Evolutionary conservation across 2,329 filamentous ascomycete genomes (phyloP), one percentile per base, ranked within the genome.

Genomic region (Septoria linicola): DNA sequence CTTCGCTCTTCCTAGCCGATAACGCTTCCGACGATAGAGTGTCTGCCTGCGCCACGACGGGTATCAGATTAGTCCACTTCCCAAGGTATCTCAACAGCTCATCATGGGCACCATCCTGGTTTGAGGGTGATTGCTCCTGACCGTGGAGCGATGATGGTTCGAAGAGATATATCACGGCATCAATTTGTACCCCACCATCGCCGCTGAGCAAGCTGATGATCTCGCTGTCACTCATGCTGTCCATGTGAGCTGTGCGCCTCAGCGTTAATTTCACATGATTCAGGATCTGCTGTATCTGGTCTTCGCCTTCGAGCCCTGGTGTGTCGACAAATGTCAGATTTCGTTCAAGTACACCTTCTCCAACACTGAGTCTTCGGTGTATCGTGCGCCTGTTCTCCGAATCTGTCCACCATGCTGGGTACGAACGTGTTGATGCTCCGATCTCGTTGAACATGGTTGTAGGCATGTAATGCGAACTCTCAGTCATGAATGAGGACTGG

Each of bases 301-400:
- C 78, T 42, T 83, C 82, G 44, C 65, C 68, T 34, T 76, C 73
- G 68, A 81, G 83, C 10, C 84, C 84, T 8, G 86, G 82, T 2
- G 88, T 92, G 71, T 97, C 92, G 51, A 96, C 84, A 66, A 99
- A 96, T 69, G 89, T 96, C 4, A 99, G 72, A 65, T 99, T 99
- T 23, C 92, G 82, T 66, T 97, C 92, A 39, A 97, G 74, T 32
- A 96, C 80, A 17, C 83, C 80, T 57, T 93, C 90, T 6, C 84
- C 83, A 44, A 82, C 73, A 63, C 87, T 92, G 66, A 84, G 88
- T 62, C 86, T 72, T 23, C 74, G 79, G 64, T 83, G 79, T 40
- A 80, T 76, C 55, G 80, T 72, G 20, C 76, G 76, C 51, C 80
- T 82, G 55, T 86, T 82, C 49, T 91, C 85, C 41, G 89, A 70